Base-by-base conservation (phyloP, 1,139 yeast species). In the Taphrina flavorubra region DNA sequence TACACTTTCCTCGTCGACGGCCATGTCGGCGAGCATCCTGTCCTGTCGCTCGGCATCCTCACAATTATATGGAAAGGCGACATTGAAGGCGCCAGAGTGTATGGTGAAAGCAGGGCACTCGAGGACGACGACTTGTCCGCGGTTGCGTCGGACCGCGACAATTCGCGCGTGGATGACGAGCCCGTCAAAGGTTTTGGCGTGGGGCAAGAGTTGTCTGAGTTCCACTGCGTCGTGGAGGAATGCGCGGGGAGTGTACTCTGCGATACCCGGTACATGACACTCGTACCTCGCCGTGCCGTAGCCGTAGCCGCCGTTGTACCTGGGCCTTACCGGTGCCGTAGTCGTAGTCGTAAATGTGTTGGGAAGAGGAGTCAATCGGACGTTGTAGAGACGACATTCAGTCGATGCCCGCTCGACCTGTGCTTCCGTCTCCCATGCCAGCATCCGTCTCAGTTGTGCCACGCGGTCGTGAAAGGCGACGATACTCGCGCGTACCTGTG, bases 201-300 rank as follows among this genome's bases (percentile, higher is more conserved):
- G 67, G 5, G 72, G 72, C 14, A 71, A 51, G 36, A 71, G 60
- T 49, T 69, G 72, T 10, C 73, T 63, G 36, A 71, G 57, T 7
- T 47, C 53, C 4, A 71, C 51, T 8, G 56, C 31, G 63, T 71
- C 72, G 34, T 72, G 72, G 13, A 70, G 66, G 20, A 53, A 20
- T 14, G 69, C 73, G 10, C 64, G 56, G 8, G 73, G 72, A 1
- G 72, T 70, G 42, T 68, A 71, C 18, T 71, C 73, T n/a, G 65
- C 68, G 40, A 71, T 67, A 7, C 73, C 73, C 2, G 71, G 72
- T 16, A 44, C 37, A 31, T 6, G 37, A 51, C 69, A 61, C 60
- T 40, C 25, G 39, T 42, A 16, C 13, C 40, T 7, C 20, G 13
- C 16, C 47, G 47, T 39, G 42, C 14, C 11, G 14, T 10, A 14